Evolutionary conservation across 2,329 filamentous ascomycete genomes (phyloP), one percentile per base, ranked within the genome.

Genomic region (Podosphaera leucotricha): DNA sequence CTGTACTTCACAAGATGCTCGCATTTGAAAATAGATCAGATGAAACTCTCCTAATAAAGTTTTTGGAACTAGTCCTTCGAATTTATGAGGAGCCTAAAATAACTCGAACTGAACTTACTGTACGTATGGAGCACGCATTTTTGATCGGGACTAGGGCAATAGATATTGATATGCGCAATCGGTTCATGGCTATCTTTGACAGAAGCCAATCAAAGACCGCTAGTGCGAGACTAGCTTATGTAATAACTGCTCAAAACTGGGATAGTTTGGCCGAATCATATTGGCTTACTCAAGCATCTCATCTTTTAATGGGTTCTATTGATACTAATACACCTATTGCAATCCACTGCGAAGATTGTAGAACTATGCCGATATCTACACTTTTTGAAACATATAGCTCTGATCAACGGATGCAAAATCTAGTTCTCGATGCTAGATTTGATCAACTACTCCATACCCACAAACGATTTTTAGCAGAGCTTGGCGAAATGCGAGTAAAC

Each of bases 61-160:
- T 95, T 64, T 67, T 98, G 46, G 82, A 95, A 51, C 73, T 99
- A 21, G 90, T 99, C 21, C 92, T 98, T 53, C 77, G 86, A 41
- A 94, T 99, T 47, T 99, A 99, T 58, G 92, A 98, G 57, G 90
- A 98, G 55, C 83, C 85, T 0, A 93, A 92, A 62, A 90, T 98
- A 49, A 85, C 86, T 1, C 73, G 86, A 26, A 94, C 87, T 0
- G 90, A 99, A 61, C 70, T 99, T 44, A 95, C 90, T 0, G 92
- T 99, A 8, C 76, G 92, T 3, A 80, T 99, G 71, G 90, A 99
- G 63, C 87, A 95, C 61, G 90, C 90, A 4, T 99, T 98, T 68
- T 69, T 99, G 50, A 90, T 98, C 42, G 90, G 92, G 22, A 92
- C 87, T 0, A 68, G 92, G 53, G 87, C 87, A 2, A 78, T 86